A percentile compares a stretch with the other conserved stretches of the same genome.
phyloP scores from a whole-genome alignment of 306 rosid species.

The Lablab purpureus region DNA sequence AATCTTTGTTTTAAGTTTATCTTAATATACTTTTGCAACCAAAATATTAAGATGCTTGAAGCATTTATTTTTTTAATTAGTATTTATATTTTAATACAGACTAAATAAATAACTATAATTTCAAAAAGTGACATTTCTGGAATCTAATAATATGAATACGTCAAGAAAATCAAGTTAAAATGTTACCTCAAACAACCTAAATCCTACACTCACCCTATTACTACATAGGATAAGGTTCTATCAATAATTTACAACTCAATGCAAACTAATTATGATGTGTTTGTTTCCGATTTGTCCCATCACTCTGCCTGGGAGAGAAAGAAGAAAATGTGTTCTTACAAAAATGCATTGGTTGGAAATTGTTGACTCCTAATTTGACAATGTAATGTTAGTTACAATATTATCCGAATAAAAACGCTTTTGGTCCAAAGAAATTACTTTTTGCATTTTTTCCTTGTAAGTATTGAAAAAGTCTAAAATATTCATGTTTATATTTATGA shows the following conservation, averaged over 20 bases:
- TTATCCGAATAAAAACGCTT: neutral
- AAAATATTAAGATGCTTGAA: neutral
- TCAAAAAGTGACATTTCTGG: neutral
- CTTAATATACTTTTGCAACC: neutral
- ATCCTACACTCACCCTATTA: neutral
- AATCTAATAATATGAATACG: neutral
- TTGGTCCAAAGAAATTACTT: no score
- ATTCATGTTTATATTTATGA: no score
- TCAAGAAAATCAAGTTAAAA: neutral
- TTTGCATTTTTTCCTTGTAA: no score
- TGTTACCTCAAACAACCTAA: neutral
- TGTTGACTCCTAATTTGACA: neutral
- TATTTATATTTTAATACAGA: neutral
- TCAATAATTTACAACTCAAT: neutral
- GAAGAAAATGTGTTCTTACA: neutral
- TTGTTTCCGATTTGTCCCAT: constrained; percentile 5
- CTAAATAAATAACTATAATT: neutral
- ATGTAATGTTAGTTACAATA: neutral
- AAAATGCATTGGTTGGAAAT: neutral
- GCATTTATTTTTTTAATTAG: neutral
- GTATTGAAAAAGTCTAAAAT: no score
- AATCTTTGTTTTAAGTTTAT: no score
- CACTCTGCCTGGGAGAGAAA: neutral
- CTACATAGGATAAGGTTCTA: neutral
- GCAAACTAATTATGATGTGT: neutral